Evolutionary conservation across 371 early-diverging fungal genomes (phyloP).

Genomic region (Circinella umbellata): DNA sequence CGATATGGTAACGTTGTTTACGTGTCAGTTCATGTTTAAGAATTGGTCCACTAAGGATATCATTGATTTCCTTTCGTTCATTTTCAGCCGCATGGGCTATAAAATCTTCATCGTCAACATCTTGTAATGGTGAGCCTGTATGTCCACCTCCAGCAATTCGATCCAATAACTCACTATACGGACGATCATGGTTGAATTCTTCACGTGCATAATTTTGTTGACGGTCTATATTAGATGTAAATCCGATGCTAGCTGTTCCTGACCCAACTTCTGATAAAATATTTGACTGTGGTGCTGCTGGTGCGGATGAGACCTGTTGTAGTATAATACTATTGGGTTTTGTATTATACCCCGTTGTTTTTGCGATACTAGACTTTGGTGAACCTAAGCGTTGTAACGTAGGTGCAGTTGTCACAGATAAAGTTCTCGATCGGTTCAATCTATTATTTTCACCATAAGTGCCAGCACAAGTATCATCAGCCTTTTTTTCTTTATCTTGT

Average conservation of each 20-base stretch:
- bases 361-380: neutral
- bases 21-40: constrained; percentile 8
- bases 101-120: constrained; percentile 8
- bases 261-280: neutral
- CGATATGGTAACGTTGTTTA: constrained; percentile 39
- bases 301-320: no score
- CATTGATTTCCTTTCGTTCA: constrained; percentile 46
- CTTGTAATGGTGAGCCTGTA: constrained; percentile 10
- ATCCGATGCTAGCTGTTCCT: neutral
- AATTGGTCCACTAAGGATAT: constrained; percentile 2
- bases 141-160: constrained; percentile 11
- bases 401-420: neutral
- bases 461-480: neutral
- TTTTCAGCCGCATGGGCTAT: constrained; percentile 37
- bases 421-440: neutral
- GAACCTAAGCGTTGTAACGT: neutral
- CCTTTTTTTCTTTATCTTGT: neutral
- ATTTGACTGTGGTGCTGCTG: no score
- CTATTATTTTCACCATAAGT: neutral
- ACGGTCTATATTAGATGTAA: constrained; percentile 4
- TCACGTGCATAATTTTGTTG: constrained; percentile 21
- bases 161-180: neutral
- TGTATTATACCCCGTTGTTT: neutral
- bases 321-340: no score
- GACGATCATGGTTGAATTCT: constrained; percentile 8